Evolutionary conservation across 306 rosid species (phyloP), one percentile per base, ranked within the genome.

Genomic region (Lathyrus aphaca): DNA sequence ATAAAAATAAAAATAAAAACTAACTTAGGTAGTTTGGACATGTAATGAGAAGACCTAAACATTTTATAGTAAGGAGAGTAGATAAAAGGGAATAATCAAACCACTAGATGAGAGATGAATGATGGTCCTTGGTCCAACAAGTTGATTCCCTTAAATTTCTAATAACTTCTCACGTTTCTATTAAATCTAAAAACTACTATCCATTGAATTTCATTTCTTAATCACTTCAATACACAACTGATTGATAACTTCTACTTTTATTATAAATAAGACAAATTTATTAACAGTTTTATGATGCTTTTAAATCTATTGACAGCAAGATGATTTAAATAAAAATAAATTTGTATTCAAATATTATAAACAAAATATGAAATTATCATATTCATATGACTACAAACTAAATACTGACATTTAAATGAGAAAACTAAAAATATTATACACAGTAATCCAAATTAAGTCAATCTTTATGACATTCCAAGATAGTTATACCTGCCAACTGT

Each of bases 401-500:
- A 79, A 53, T 42, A 59, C 10, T 56, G 42, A 46, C 29, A 64
- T 64, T 64, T 79, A 39, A 27, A 17, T 18, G 14, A 39, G 13
- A 50, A 29, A 53, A 58, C 1, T 10, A 51, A n/a, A n/a, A 48
- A 38, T 14, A 64, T 15, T 57, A 13, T 12, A 12, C 42, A 64
- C n/a, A 56, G 14, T 23, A 21, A 55, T 64, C 74, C 53, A 15
- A 40, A 73, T 58, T 14, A 45, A 61, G 50, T 69, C 56, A 50
- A 58, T 45, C 5, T 63, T 4, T 16, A 54, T 61, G 21, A 8
- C 10, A 75, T 13, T 23, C 25, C 38, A 2, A 51, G 42, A 27
- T 42, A 57, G 39, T 63, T 38, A 42, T 83, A 90, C 98, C 98
- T 85, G 96, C 96, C 91, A 87, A 79, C 84, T 86, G 68, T 74